Base-by-base conservation (phyloP, 2,329 filamentous ascomycete species). In the Paradendryphiella salina region DNA sequence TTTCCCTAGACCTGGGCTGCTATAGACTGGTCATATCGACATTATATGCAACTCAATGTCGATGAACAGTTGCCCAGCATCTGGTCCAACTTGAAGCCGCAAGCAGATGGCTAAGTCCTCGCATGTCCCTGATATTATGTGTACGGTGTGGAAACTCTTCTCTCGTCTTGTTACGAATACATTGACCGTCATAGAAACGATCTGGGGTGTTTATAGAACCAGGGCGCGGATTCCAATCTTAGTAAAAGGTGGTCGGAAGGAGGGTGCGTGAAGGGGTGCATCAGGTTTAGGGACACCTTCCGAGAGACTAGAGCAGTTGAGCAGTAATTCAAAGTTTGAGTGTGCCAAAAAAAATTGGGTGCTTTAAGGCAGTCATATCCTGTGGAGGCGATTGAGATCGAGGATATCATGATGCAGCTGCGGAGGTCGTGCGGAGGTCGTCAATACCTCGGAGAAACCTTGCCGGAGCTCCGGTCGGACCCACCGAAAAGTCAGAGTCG, bases 401-500 rank as follows among this genome's bases (percentile, higher is more conserved):
- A 33, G n/a, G 9, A 8, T 17, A 18, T 36, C 11, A 15, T 36
- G 37, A 43, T 37, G 23, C 29, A 21, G 33, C 4, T 31, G 38
- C 44, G 50, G 51, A 54, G 46, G 41, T 44, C 33, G 21, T 40
- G 47, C 43, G 47, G 52, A 46, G 42, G 47, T 52, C 44, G 55
- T 52, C 34, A 20, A 28, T 17, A 36, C 41, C 41, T 49, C 54
- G 50, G 46, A 43, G 39, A 52, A 52, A 49, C 34, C 11, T 15
- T 31, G 1, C 11, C 45, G 51, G 46, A 31, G 34, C 39, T 40
- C 51, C 53, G 54, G 35, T 4, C 23, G 46, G 56, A 54, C 50
- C 56, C 56, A 56, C 46, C 43, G 34, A 58, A 58, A 60, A 59
- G 48, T 51, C 48, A 45, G 59, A 54, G 50, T 54, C 45, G 44